Evolutionary conservation across 208 protist genomes (phyloP).

Genomic region (Crithidia thermophila): DNA sequence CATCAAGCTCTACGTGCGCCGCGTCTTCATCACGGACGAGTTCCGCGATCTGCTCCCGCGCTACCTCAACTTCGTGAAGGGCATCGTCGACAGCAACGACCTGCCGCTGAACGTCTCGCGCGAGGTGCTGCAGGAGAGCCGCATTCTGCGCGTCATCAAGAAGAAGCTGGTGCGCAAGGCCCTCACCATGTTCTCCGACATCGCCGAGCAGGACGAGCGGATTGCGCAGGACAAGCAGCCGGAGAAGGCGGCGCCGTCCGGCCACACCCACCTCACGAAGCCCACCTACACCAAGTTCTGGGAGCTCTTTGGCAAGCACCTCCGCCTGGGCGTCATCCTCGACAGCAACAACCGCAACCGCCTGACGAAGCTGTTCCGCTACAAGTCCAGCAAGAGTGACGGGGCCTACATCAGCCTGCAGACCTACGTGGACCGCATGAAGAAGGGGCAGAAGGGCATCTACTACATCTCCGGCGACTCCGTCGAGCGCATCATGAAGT

Average conservation of each 20-base stretch:
- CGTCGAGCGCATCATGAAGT: constrained; percentile 75
- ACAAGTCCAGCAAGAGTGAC: constrained; percentile 82
- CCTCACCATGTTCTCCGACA: constrained; percentile 94
- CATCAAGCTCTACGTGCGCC: constrained; percentile 97
- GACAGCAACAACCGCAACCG: constrained; percentile 96
- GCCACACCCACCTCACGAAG: constrained; percentile 54
- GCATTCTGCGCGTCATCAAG: constrained; percentile 96
- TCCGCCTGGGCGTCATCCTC: constrained; percentile 98
- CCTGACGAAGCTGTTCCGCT: constrained; percentile 98
- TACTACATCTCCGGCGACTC: constrained; percentile 93
- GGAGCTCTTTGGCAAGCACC: constrained; percentile 94
- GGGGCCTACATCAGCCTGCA: constrained; percentile 82
- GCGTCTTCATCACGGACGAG: constrained; percentile 99
- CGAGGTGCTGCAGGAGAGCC: constrained; percentile 98
- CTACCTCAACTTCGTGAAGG: constrained; percentile 96
- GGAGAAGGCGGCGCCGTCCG: constrained; percentile 20
- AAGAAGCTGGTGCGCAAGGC: constrained; percentile 98
- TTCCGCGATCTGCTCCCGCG: constrained; percentile 95
- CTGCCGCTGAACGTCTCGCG: constrained; percentile 99
- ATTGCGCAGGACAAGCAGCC: constrained; percentile 37
- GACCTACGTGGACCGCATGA: constrained; percentile 95
- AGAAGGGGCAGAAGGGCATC: constrained; percentile 93
- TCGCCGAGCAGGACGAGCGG: constrained; percentile 82
- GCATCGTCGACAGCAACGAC: constrained; percentile 99
- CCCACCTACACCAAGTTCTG: constrained; percentile 94